These are phyloP conservation scores for Plasmodium relictum DNA, from an alignment of 169 alveolate genomes.

Conservation along the genomic window DNA sequence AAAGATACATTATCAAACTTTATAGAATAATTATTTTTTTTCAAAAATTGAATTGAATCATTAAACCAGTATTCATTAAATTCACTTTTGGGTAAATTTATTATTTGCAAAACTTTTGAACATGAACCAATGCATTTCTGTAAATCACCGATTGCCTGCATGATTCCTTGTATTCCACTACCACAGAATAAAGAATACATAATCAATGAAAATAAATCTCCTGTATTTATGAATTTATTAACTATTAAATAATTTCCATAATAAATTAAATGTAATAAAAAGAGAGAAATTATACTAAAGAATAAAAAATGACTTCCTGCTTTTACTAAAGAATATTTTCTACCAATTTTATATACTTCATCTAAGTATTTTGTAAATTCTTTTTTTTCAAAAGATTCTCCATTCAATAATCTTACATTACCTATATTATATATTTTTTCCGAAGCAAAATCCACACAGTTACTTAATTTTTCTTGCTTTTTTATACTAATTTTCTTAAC, in stretches of 20 bases:
- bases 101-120: constrained; percentile 63
- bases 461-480: constrained; percentile 66
- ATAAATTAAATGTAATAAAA: constrained; percentile 53
- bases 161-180: constrained; percentile 79
- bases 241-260: constrained; percentile 72
- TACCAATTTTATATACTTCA: constrained; percentile 64
- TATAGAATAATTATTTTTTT: constrained; percentile 22
- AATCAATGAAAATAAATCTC: constrained; percentile 83
- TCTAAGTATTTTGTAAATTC: constrained; percentile 56
- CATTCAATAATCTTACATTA: constrained; percentile 53
- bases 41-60: constrained; percentile 35
- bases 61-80: constrained; percentile 38
- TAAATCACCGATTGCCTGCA: constrained; percentile 77
- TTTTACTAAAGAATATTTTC: constrained; percentile 45
- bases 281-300: constrained; percentile 55
- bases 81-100: constrained; percentile 52
- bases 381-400: constrained; percentile 64
- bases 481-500: constrained; percentile 44
- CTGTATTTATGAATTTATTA: constrained; percentile 77
- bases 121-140: constrained; percentile 83
- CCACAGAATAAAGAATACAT: constrained; percentile 82
- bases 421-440: constrained; percentile 58
- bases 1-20: constrained; percentile 63
- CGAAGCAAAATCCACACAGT: constrained; percentile 58
- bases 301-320: constrained; percentile 67